Base-by-base conservation (phyloP, 306 rosid genomes). In the Corylus heterophylla region DNA sequence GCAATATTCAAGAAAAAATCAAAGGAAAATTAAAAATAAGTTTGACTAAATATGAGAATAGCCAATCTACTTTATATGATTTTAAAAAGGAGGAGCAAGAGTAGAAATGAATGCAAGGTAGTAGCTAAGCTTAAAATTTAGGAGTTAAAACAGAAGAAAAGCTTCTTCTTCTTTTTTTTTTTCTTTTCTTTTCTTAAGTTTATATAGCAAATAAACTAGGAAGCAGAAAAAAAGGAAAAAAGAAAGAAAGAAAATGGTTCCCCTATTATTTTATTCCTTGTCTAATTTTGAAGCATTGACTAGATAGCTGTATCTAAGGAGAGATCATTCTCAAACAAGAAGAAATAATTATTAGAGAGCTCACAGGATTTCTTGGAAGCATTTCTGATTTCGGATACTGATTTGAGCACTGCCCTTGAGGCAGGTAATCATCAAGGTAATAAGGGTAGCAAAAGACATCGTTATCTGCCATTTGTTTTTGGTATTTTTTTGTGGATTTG, bases 391-490 rank as follows among this genome's bases (percentile, higher is more conserved):
- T 72, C 47, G 71, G 80, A 82, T 82, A 80, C 59, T 79, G 61
- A 71, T 80, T 85, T 12, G 85, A 75, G 81, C 84, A 71, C 73
- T 81, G 81, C 48, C 73, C 49, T 68, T 84, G 82, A 76, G 71
- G 39, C 79, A 78, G 70, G 85, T 55, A 84, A 66, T 83, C 86
- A 81, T 82, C 86, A 76, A 88, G 74, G 75, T 86, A 79, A 75
- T 83, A 85, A 9, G 94, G 87, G 63, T 86, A 90, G 76, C 81
- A 88, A 62, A 90, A 90, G 74, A 55, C 85, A 86, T 90, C 90
- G 75, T 75, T 80, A 22, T 88, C 78, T 62, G 48, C 88, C 89
- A 86, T 90, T 86, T 64, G 20, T 29, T 77, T 78, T 63, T 78
- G 61, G 45, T 56, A 51, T 42, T n/a, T 27, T 13, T 55, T 44